Conservation (phyloP, 1,284 basidiomycete genomes). For the Cutaneotrichosporon cyanovorans region DNA sequence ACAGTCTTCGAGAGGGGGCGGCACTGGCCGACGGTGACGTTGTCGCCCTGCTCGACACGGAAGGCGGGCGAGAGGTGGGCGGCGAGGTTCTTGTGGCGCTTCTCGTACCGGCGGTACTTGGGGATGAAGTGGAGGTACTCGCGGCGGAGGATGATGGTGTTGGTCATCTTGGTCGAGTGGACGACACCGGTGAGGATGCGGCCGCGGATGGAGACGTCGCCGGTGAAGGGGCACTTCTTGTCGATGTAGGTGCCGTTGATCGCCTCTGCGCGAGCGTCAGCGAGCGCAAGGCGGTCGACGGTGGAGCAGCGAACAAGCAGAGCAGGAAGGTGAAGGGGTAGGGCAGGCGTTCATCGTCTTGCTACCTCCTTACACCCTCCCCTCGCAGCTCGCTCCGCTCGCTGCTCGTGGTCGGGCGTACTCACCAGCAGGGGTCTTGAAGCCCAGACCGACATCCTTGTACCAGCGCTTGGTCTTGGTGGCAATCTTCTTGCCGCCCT, state of each 20-base stretch:
- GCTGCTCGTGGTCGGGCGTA: background rate
- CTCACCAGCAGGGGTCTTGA: conserved; percentile 72
- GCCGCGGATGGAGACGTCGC: conserved; percentile 93
- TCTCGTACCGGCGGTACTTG: conserved; percentile 98
- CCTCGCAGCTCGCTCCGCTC: no score
- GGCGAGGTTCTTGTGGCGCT: conserved; percentile 96
- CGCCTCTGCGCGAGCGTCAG: conserved; percentile 55
- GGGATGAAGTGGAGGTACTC: conserved; percentile 97
- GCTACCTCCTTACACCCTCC: no score
- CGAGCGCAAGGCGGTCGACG: no score
- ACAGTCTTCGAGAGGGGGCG: conserved; percentile 98
- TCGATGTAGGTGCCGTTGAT: conserved; percentile 98
- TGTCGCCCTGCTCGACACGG: conserved; percentile 89
- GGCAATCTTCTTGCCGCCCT: conserved; percentile 78
- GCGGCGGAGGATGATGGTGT: conserved; percentile 94
- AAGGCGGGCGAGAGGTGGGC: conserved; percentile 97
- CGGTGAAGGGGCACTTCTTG: conserved; percentile 99
- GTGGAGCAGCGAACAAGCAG: conserved; percentile 69
- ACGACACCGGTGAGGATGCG: conserved; percentile 97
- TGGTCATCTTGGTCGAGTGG: conserved; percentile 96
- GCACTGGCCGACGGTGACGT: conserved; percentile 97
- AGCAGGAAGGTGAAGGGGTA: no score
- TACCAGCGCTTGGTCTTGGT: conserved; percentile 98
- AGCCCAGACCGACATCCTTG: conserved; percentile 95
- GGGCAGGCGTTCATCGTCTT: no score